Evolutionary conservation across 331 rosid genomes (phyloP), one percentile per base, ranked within the genome.

Genomic region (Erythrophleum ivorense): DNA sequence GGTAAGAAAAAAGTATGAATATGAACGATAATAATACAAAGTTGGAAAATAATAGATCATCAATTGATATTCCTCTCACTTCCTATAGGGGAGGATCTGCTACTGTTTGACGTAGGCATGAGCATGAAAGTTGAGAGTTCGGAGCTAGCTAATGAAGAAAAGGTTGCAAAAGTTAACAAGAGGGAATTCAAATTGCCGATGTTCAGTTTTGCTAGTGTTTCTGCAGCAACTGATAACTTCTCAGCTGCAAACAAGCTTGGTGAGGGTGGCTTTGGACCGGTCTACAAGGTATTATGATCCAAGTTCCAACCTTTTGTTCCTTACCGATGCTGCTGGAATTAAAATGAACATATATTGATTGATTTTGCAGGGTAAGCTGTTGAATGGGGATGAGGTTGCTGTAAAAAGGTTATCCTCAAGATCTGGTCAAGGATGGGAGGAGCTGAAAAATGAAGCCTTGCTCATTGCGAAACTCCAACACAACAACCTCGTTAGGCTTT

Each of bases 401-500:
- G 71, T 78, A 19, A 81, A 85, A 58, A 73, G 88, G 60, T 49
- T 77, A 13, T 85, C 83, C 1, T 31, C 16, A 73, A 78, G 65
- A 48, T 85, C 85, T 16, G 80, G 77, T 19, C 85, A 85, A 73
- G 85, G 88, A 48, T 66, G 60, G 83, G 73, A 77, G 7, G 80
- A 81, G 74, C 11, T 85, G 6, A 71, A 40, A 77, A 85, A 81
- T 38, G 85, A 85, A 55, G 85, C 60, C 0, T 0, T 46, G 12
- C 41, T 85, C n/a, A 85, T 84, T 67, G 83, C 88, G 2, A 79
- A 89, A 57, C 92, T 89, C 34, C 89, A 89, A 71, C 92, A 87
- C 58, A 57, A 77, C 41, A 85, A 87, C 80, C 87, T 88, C 21
- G 88, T 88, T 9, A 83, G 80, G 18, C 87, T 88, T 62, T 7